Base-by-base conservation (phyloP, 2,329 filamentous ascomycete species). In the Beauveria sp. region DNA sequence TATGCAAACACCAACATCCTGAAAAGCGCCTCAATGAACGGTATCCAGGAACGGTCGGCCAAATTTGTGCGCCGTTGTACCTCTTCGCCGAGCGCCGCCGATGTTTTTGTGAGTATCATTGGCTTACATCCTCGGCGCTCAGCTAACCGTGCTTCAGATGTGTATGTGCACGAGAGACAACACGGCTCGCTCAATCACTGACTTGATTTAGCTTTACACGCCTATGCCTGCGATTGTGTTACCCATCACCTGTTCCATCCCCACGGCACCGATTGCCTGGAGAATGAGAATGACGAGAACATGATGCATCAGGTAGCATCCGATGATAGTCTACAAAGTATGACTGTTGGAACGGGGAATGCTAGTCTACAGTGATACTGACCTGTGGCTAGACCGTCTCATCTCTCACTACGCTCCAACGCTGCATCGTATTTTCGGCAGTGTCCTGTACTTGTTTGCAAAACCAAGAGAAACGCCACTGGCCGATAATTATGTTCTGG, bases 201-300 rank as follows among this genome's bases (percentile, higher is more conserved):
- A 73, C 60, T 0, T 28, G 20, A 24, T n/a, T 24, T 49, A 75
- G 70, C 70, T 49, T 75, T 89, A 1, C 87, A 90, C 65, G 81
- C 86, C 28, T 90, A 87, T 69, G 87, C 87, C 1, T 84, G 88
- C 59, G 87, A 90, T 68, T 88, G 87, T 66, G 81, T 85, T 31
- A 87, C 86, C 0, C 84, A 88, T 67, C 86, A 88, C 65, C 77
- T 90, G n/a, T 88, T 90, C 68, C 84, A 87, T 60, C 86, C 86
- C 0, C 79, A 84, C 62, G 87, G 86, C 2, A 83, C 84, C 1
- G 77, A 86, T 63, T 87, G 86, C 9, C 76, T 89, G 2, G 76
- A 80, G 34, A 73, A 79, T 20, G 66, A 74, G 38, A 69, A 79
- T n/a, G 85, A 89, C 61, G 81, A 85, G 64, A 77, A 81, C 16